Conservation (phyloP, 2,329 filamentous ascomycete genomes). For the Juglanconis oblonga region DNA sequence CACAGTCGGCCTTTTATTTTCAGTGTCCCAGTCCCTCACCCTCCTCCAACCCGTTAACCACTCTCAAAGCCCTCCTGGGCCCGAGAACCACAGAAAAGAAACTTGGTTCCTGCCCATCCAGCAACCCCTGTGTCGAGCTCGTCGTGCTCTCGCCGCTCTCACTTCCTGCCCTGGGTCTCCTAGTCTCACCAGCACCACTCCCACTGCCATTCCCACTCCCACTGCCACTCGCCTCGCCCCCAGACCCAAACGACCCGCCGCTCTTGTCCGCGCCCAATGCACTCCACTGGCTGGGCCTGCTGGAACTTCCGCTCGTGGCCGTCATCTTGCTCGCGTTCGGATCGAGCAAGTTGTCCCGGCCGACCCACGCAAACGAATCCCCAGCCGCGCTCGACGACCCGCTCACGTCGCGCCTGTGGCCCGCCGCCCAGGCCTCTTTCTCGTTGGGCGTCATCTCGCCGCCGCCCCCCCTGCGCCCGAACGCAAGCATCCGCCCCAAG, state of each 20-base stretch:
- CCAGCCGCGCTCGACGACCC: conserved; percentile 16
- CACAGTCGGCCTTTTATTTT: background rate
- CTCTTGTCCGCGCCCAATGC: conserved; percentile 8
- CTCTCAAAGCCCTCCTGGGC: conserved; percentile 61
- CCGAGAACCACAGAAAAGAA: conserved; percentile 64
- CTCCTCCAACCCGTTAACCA: conserved; percentile 49
- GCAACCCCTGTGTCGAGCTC: conserved; percentile 33
- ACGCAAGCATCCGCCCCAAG: conserved; percentile 28
- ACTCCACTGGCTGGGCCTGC: conserved; percentile 11
- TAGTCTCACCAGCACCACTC: conserved; percentile 20
- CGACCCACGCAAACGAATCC: conserved; percentile 22
- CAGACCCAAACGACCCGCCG: conserved; percentile 22
- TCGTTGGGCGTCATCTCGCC: background rate
- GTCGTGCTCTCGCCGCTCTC: conserved; percentile 33
- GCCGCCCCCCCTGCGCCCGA: conserved; percentile 23
- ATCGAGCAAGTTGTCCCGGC: conserved; percentile 22
- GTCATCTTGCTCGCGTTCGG: conserved; percentile 22
- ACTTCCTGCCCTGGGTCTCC: conserved; percentile 28
- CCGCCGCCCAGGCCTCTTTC: conserved; percentile 14
- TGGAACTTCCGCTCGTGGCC: conserved; percentile 15
- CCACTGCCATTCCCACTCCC: conserved; percentile 21
- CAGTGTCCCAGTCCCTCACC: conserved; percentile 13
- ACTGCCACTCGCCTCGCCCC: conserved; percentile 22
- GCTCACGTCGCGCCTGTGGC: conserved; percentile 12
- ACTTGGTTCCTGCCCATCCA: conserved; percentile 52